Percentiles rank a stretch among this genome's conserved stretches.
phyloP scores from a whole-genome alignment of 2,329 filamentous ascomycete genomes.

The Fusarium sp. region DNA sequence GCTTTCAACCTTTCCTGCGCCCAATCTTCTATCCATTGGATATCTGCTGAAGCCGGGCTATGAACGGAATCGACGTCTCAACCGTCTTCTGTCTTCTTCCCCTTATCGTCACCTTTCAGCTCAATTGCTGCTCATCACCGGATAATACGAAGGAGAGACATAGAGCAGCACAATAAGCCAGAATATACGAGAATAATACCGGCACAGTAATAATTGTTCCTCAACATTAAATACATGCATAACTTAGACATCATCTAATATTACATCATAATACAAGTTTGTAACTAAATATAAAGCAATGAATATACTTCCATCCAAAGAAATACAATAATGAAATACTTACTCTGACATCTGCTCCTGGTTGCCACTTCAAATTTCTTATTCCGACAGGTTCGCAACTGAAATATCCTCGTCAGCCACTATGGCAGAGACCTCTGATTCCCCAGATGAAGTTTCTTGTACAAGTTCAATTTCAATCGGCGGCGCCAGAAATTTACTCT shows the following conservation, averaged over 20 bases:
- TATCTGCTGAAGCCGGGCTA: neutral
- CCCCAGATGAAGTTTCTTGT: neutral
- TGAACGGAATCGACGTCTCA: neutral
- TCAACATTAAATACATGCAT: too few species aligned
- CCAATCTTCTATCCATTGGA: neutral
- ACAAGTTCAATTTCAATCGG: neutral
- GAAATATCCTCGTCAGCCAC: neutral
- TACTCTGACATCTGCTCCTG: neutral
- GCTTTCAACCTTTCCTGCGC: neutral
- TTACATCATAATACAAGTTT: neutral
- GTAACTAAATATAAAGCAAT: neutral
- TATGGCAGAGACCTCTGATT: neutral
- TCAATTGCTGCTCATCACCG: neutral
- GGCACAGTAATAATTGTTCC: accelerated
- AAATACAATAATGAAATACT: neutral
- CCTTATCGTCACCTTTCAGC: neutral
- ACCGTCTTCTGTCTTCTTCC: neutral
- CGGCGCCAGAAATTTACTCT: neutral
- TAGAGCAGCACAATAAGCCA: too few species aligned
- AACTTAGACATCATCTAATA: neutral
- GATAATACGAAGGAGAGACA: neutral
- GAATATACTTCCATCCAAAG: neutral
- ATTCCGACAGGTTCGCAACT: neutral
- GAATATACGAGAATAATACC: accelerated
- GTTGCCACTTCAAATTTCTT: accelerated